Evolutionary conservation across 164 flowering plant genomes (phyloP), one percentile per base, ranked within the genome.

Genomic region (Vitis rupestris): DNA sequence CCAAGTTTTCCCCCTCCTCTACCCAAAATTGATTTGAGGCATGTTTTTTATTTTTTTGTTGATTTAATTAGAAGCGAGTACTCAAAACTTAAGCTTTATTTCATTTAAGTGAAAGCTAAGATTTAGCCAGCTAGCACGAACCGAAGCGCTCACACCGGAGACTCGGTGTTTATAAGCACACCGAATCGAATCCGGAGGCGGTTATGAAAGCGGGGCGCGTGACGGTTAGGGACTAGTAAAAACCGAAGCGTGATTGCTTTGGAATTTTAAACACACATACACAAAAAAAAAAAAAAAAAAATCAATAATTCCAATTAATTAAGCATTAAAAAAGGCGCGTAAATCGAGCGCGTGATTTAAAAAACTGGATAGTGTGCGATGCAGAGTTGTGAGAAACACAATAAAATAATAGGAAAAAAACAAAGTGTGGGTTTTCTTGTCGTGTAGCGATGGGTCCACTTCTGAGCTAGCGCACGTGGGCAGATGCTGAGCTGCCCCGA

Each of bases 381-480:
- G 44, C 44, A 37, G 44, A 37, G 44, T 6, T 37, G 44, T 37
- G 44, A 37, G 44, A 37, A 37, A 37, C 5, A 2, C 44, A 0
- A 51, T 16, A n/a, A 59, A 13, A 15, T 63, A 6, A 10, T 8
- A 58, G 11, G 58, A 27, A 19, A 50, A 49, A 52, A 76, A 65
- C 53, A 29, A 12, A 51, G 62, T 72, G 73, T 72, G 59, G 29
- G 49, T 64, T 61, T 54, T 57, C 53, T 71, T 47, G 69, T 67
- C 67, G 48, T 27, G 67, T 63, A 72, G 73, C 47, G 60, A 48
- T 3, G 84, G 72, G 47, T 48, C 78, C 78, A 48, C n/a, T 27
- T 27, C 69, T 69, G 75, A 64, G 67, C 44, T 60, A 12, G 13
- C 69, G 76, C 84, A 81, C 84, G 84, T 81, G 84, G 64, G 75